phyloP scores from a whole-genome alignment of 2,329 filamentous ascomycete genomes.

The Fusarium sp. region DNA sequence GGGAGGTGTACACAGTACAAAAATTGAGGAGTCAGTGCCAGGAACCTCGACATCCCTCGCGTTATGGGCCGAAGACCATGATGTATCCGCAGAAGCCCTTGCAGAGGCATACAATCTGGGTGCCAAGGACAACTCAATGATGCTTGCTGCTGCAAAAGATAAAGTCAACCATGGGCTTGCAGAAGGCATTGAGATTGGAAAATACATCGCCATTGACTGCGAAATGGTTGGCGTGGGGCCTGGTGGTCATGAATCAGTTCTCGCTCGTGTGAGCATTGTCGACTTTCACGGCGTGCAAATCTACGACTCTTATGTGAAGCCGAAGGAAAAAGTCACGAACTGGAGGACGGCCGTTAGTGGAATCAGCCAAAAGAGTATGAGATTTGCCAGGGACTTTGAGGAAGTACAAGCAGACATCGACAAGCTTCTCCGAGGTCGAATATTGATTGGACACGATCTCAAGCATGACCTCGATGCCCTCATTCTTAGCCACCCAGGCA shows the following conservation, averaged over 20 bases:
- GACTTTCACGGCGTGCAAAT: constrained; percentile 94
- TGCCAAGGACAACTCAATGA: constrained; percentile 61
- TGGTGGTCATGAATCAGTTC: constrained; percentile 76
- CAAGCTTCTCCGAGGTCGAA: constrained; percentile 74
- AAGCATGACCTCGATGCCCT: constrained; percentile 83
- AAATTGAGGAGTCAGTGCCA: constrained; percentile 54
- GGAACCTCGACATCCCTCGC: constrained; percentile 67
- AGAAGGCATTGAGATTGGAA: constrained; percentile 77
- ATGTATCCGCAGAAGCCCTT: constrained; percentile 70
- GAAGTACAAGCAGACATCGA: constrained; percentile 81
- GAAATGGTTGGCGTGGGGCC: constrained; percentile 95
- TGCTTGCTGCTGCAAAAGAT: constrained; percentile 62
- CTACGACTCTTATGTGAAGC: constrained; percentile 92
- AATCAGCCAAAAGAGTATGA: constrained; percentile 80
- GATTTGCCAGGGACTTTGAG: constrained; percentile 76
- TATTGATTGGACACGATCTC: constrained; percentile 87
- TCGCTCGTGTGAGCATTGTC: constrained; percentile 90
- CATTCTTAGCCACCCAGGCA: constrained; percentile 80
- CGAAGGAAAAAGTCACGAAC: constrained; percentile 83
- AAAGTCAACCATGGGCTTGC: constrained; percentile 75
- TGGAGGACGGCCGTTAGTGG: constrained; percentile 92
- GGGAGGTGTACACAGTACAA: constrained; percentile 69
- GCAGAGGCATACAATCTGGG: constrained; percentile 73
- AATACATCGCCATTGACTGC: constrained; percentile 94
- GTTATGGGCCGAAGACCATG: constrained; percentile 72